Base-by-base conservation (phyloP, 345 rosid species). In the Brassica nigra region DNA sequence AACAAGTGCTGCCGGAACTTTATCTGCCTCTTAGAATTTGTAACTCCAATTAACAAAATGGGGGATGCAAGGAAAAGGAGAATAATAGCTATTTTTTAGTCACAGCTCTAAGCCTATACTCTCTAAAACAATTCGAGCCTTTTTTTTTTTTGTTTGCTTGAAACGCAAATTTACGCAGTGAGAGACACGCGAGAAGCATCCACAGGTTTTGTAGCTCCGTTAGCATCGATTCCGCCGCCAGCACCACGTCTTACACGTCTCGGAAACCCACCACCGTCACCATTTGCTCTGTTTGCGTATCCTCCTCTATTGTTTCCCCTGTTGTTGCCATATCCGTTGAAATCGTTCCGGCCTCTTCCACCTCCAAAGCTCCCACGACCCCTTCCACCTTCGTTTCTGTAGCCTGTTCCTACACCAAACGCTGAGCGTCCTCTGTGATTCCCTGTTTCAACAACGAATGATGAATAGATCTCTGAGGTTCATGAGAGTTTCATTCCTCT, bases 311-410 rank as follows among this genome's bases (percentile, higher is more conserved):
- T 78, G 73, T 83, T 72, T 71, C 88, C 83, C 62, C 92, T 88
- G 84, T 90, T 88, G 77, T 87, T 90, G 75, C 88, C 91, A 87
- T 81, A 89, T 31, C 92, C 96, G 79, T 82, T 78, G 65, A 78
- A 87, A 23, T 95, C 97, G 20, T 81, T 84, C 42, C 97, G 78
- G 47, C 83, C 69, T 66, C 81, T 66, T 70, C 89, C 85, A 65
- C 92, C 94, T 18, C 88, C 87, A 75, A 82, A 91, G 84, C 80
- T 83, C 47, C 94, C 98, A 59, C 93, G 98, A 37, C 89, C 91
- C 73, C 96, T 89, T 54, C 78, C 86, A 16, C 91, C 94, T 68
- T 92, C 99, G 66, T 81, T 91, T 82, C 90, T 88, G 70, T 88
- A 89, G 55, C 90, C 93, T 44, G 62, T 30, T 11, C 57, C 33